Percentiles rank a stretch among this genome's conserved stretches.
Conservation (phyloP, 1,139 yeast species). For the Hanseniaspora sp. region DNA sequence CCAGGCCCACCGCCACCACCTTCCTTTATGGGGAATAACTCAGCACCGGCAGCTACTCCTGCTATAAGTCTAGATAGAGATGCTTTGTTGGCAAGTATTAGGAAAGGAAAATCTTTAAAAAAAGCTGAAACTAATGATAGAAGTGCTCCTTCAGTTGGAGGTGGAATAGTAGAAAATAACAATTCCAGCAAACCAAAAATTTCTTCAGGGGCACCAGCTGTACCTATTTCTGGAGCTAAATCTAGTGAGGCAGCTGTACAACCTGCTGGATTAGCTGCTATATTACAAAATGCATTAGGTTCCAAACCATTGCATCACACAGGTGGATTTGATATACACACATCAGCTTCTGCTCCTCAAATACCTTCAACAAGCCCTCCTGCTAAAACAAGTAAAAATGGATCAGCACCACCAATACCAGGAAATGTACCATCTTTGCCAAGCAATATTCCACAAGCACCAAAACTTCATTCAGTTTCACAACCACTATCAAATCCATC, state of each 20-base stretch:
- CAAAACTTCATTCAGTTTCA: background rate
- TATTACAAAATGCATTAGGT: constrained; percentile 15
- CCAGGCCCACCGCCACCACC: constrained; percentile 31
- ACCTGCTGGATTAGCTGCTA: constrained; percentile 18
- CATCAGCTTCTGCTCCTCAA: constrained; percentile 19
- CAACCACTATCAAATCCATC: too few relatives aligned
- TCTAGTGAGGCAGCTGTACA: constrained; percentile 26
- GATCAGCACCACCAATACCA: constrained; percentile 18
- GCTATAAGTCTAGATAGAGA: constrained; percentile 36
- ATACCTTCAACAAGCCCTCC: constrained; percentile 21
- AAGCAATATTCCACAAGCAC: background rate
- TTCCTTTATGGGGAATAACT: constrained; percentile 20
- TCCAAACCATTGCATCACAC: constrained; percentile 19
- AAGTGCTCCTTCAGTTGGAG: constrained; percentile 44
- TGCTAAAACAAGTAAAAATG: constrained; percentile 16
- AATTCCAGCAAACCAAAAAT: constrained; percentile 19
- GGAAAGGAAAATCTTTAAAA: constrained; percentile 64
- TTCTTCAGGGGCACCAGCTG: constrained; percentile 18
- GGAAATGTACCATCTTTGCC: background rate
- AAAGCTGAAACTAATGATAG: constrained; percentile 68
- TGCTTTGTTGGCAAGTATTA: constrained; percentile 76
- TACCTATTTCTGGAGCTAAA: constrained; percentile 22
- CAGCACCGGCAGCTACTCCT: constrained; percentile 20
- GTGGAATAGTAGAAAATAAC: constrained; percentile 24
- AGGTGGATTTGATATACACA: constrained; percentile 18